Conservation (phyloP, 2,329 filamentous ascomycete genomes). For the Lachnellula occidentalis region DNA sequence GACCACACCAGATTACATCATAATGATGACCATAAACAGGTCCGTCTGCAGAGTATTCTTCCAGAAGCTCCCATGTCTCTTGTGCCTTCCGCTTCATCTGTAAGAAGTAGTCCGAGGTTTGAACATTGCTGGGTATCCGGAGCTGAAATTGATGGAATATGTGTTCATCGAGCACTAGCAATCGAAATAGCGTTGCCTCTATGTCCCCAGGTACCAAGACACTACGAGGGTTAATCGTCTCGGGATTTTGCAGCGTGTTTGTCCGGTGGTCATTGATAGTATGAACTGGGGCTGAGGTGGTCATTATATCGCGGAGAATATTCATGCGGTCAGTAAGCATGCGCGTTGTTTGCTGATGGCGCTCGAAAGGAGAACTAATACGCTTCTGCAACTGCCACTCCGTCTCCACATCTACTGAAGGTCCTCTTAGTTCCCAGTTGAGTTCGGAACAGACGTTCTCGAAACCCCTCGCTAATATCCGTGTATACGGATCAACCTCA, state of each 20-base stretch:
- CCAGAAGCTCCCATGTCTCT: conserved; percentile 15
- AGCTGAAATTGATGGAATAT: conserved; percentile 22
- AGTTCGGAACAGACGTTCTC: conserved; percentile 24
- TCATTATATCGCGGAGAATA: conserved; percentile 27
- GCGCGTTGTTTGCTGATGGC: conserved; percentile 12
- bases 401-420: conserved; percentile 16
- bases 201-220: conserved; percentile 19
- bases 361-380: conserved; percentile 2
- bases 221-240: conserved; percentile 16
- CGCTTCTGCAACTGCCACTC: conserved; percentile 24
- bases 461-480: conserved; percentile 21
- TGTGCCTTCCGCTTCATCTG: conserved; percentile 22
- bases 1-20: conserved; percentile 24
- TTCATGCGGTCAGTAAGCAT: conserved; percentile 15
- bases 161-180: conserved; percentile 24
- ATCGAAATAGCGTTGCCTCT: conserved; percentile 23
- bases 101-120: conserved; percentile 23
- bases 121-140: conserved; percentile 18
- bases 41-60: conserved; percentile 22
- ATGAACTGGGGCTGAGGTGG: conserved; percentile 18
- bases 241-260: conserved; percentile 19
- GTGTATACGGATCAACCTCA: conserved; percentile 16
- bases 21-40: conserved; percentile 14
- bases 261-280: conserved; percentile 19
- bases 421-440: conserved; percentile 24